Conservation (phyloP, 257 asterid species). For the Buddleja alternifolia region DNA sequence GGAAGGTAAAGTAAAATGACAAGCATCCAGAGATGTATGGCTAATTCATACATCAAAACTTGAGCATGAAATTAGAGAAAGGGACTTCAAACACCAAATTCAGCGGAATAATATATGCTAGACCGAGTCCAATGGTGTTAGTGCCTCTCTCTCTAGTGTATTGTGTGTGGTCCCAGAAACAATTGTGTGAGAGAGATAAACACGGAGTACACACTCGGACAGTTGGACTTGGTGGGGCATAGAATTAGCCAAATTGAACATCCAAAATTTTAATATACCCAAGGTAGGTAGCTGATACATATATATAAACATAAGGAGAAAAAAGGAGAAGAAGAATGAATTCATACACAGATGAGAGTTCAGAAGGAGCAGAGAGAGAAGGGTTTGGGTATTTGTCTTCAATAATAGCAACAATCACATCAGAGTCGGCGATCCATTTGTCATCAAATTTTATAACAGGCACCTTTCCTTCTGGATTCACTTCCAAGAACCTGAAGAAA, state of each 20-base stretch:
- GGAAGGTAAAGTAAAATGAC: background rate
- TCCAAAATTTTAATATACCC: background rate
- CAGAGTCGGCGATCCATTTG: slow-evolving; percentile 81
- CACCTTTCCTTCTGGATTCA: slow-evolving; percentile 79
- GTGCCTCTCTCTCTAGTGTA: no score
- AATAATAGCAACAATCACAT: slow-evolving; percentile 67
- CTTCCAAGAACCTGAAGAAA: slow-evolving; percentile 66
- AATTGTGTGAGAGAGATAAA: no score
- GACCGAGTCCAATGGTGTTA: no score
- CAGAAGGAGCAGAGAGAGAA: slow-evolving; percentile 62
- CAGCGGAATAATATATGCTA: background rate
- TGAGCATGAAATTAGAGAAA: slow-evolving; percentile 3
- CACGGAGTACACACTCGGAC: no score
- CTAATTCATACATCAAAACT: slow-evolving; percentile 11
- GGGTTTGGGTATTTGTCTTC: slow-evolving; percentile 82
- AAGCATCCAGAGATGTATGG: background rate
- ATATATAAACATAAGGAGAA: background rate
- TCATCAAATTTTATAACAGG: slow-evolving; percentile 74
- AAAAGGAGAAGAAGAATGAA: slow-evolving; percentile 16
- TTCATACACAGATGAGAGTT: slow-evolving; percentile 66
- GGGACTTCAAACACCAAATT: slow-evolving; percentile 9
- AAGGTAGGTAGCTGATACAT: background rate
- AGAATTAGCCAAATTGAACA: no score
- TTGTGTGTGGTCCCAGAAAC: no score
- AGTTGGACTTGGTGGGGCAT: no score